These are phyloP conservation scores for Umbellularia californica DNA, from an alignment of 164 flowering plant genomes.

Conservation along the genomic window DNA sequence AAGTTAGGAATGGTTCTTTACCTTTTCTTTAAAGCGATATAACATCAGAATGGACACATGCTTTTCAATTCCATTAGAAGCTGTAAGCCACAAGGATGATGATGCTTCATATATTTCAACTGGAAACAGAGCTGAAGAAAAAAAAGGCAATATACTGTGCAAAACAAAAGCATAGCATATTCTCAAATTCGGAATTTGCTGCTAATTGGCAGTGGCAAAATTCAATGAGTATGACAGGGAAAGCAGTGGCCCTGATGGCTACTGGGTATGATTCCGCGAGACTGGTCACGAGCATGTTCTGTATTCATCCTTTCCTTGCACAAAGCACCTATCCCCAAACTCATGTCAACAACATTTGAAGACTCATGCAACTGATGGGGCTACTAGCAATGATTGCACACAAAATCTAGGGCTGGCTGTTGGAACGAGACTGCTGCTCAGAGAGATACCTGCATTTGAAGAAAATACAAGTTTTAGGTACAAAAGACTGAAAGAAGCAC, in stretches of 20 bases:
- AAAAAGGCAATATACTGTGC: background rate
- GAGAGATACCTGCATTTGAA: conserved; percentile 38
- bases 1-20: no score
- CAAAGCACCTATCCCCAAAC: background rate
- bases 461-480: background rate
- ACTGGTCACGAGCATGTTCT: background rate
- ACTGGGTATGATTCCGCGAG: background rate
- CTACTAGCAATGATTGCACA: background rate
- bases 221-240: background rate
- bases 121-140: background rate
- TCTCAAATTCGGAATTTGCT: background rate
- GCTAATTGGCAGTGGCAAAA: background rate
- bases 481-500: background rate
- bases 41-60: no score
- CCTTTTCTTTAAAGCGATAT: no score
- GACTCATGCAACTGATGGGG: background rate
- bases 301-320: background rate
- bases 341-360: background rate
- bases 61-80: no score
- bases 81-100: no score
- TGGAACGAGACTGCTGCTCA: conserved; percentile 42
- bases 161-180: no score
- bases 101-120: no score
- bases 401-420: conserved; percentile 11
- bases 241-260: background rate